phyloP scores from a whole-genome alignment of 2,329 filamentous ascomycete genomes.

The Monosporascus sp. region DNA sequence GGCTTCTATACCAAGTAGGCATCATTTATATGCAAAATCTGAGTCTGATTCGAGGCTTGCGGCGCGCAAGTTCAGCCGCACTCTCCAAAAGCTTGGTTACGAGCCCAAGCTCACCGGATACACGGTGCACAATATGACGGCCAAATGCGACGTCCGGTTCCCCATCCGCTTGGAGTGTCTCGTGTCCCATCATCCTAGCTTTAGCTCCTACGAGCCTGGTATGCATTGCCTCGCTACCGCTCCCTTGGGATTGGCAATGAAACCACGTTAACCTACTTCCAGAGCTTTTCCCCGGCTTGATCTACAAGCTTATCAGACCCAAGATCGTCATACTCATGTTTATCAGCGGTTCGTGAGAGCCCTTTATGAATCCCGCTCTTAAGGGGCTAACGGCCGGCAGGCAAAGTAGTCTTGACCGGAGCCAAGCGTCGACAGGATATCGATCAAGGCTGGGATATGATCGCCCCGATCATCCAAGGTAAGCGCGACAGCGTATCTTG shows the following conservation, averaged over 20 bases:
- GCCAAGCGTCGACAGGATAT: slow-evolving; percentile 98
- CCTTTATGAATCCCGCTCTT: neutral
- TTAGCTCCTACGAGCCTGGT: slow-evolving; percentile 90
- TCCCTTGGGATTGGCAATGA: neutral
- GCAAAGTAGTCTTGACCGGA: slow-evolving; percentile 96
- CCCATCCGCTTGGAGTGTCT: slow-evolving; percentile 94
- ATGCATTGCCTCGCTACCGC: neutral
- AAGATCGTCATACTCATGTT: slow-evolving; percentile 98
- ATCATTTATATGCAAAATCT: no score
- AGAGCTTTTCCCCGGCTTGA: slow-evolving; percentile 96
- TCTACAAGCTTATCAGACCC: slow-evolving; percentile 99
- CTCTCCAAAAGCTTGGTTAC: slow-evolving; percentile 99
- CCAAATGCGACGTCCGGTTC: slow-evolving; percentile 98
- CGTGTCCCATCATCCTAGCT: slow-evolving; percentile 96
- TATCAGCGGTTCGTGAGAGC: slow-evolving; percentile 57
- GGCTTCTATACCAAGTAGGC: no score
- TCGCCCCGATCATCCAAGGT: slow-evolving; percentile 93
- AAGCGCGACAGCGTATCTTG: neutral
- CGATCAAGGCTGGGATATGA: slow-evolving; percentile 93
- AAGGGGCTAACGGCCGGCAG: neutral
- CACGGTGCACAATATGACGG: slow-evolving; percentile 99
- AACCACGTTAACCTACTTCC: neutral
- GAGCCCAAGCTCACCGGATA: slow-evolving; percentile 99
- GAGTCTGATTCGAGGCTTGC: slow-evolving; percentile 98
- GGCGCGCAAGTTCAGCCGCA: slow-evolving; percentile 94